A percentile compares a stretch with the other conserved stretches of the same genome.
Evolutionary conservation across 192 early-diverging fungal genomes (phyloP).

Genomic region (Diversispora eburnea): DNA sequence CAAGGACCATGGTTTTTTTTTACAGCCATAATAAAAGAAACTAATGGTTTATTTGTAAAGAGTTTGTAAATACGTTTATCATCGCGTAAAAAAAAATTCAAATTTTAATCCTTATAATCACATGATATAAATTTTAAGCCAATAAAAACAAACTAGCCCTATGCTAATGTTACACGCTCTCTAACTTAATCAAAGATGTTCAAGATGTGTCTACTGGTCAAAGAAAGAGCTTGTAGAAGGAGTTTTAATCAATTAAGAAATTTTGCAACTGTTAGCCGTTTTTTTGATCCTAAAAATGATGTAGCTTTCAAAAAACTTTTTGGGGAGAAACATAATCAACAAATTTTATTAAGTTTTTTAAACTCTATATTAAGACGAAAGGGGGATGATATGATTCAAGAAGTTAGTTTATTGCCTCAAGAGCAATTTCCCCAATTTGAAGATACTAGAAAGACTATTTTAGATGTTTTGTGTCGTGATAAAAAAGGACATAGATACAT

Average conservation of each 20-base stretch:
- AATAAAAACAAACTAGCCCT: no score
- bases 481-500: not conserved
- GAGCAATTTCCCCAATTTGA: not conserved
- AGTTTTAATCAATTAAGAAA: conserved; percentile 8
- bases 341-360: conserved; percentile 14
- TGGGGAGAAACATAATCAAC: not conserved
- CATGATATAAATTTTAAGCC: no score
- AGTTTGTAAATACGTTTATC: no score
- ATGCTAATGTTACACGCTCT: not conserved
- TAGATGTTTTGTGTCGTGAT: not conserved
- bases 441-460: conserved; percentile 2
- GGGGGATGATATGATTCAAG: not conserved
- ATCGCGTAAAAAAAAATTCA: no score
- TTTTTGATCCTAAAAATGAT: conserved; percentile 5
- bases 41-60: no score
- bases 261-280: not conserved
- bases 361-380: conserved; percentile 9
- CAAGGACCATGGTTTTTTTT: no score
- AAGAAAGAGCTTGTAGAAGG: not conserved
- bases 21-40: no score
- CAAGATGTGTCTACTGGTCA: not conserved
- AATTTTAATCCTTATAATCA: no score
- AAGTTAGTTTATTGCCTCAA: conserved; percentile 2
- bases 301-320: conserved; percentile 4
- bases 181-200: conserved; percentile 2